Base-by-base conservation (phyloP, 495 filamentous ascomycete genomes). In the Amorphotheca resinae region DNA sequence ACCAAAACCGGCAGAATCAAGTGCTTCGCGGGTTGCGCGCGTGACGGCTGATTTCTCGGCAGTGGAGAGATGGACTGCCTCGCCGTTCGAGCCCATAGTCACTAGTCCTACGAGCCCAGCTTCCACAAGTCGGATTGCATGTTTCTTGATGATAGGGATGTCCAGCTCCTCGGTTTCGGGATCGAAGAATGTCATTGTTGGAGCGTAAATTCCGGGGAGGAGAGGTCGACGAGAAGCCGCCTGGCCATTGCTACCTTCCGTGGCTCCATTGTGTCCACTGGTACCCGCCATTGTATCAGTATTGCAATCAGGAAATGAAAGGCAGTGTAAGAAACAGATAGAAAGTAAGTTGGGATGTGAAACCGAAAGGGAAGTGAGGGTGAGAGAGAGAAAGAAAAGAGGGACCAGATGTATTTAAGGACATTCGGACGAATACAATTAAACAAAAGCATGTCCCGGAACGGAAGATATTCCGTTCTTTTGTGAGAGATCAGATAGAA, bases 171-270 rank as follows among this genome's bases (percentile, higher is more conserved):
- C 86, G 34, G 81, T 87, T 23, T 73, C 66, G 11, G 78, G 70
- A 55, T 88, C 69, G 66, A 94, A 93, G 64, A 93, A 91, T 48
- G 85, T 91, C 76, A 88, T 86, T 22, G 83, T 89, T 15, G 87
- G 87, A 46, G 82, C 81, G 61, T 91, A 93, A 58, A 88, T 87
- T 55, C 87, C 87, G 50, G 80, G 79, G 11, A 81, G 82, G 38
- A 93, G 77, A 48, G 82, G 74, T 33, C 77, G 75, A 41, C 62
- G 64, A 26, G 65, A 33, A 49, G 61, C 54, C 50, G 55, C 54
- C 54, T 63, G 61, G 45, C 61, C 57, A 47, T 64, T 64, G 7
- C 36, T 14, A 30, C 6, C 15, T n/a, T 44, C 51, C 42, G 43
- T 46, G 44, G 47, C 33, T 28, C 61, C 61, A 43, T 54, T 54